Evolutionary conservation across 129 eudicot species (phyloP).

Genomic region (Apium graveolens): DNA sequence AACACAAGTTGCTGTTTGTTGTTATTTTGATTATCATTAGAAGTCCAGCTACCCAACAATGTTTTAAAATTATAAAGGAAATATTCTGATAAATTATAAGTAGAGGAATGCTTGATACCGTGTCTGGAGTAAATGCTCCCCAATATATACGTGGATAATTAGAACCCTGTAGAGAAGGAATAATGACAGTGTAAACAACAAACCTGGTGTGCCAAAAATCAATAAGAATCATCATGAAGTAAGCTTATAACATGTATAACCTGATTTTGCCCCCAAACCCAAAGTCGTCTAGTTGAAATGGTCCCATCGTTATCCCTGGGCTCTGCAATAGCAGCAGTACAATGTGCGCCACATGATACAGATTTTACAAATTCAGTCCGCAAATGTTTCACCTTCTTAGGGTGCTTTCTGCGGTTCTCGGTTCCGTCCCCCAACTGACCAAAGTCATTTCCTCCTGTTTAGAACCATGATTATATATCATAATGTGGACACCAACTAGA

Average conservation of each 20-base stretch:
- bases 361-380: constrained; percentile 71
- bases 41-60: background rate
- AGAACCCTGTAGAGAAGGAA: constrained; percentile 50
- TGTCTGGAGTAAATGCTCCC: constrained; percentile 94
- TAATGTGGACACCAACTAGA: background rate
- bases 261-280: constrained; percentile 99
- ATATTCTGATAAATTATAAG: background rate
- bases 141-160: constrained; percentile 77
- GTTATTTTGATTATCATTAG: background rate
- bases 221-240: background rate
- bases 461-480: background rate
- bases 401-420: constrained; percentile 65
- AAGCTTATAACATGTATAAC: constrained; percentile 18
- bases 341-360: constrained; percentile 95
- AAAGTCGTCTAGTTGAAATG: constrained; percentile 61
- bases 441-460: constrained; percentile 84
- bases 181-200: background rate
- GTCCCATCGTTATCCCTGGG: constrained; percentile 90
- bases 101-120: constrained; percentile 28
- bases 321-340: constrained; percentile 97
- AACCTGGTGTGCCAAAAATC: background rate
- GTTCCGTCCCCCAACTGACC: constrained; percentile 99
- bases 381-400: constrained; percentile 66
- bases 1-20: background rate
- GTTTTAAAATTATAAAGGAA: background rate